Base-by-base conservation (phyloP, 371 early-diverging fungal genomes). In the Cokeromyces recurvatus region DNA sequence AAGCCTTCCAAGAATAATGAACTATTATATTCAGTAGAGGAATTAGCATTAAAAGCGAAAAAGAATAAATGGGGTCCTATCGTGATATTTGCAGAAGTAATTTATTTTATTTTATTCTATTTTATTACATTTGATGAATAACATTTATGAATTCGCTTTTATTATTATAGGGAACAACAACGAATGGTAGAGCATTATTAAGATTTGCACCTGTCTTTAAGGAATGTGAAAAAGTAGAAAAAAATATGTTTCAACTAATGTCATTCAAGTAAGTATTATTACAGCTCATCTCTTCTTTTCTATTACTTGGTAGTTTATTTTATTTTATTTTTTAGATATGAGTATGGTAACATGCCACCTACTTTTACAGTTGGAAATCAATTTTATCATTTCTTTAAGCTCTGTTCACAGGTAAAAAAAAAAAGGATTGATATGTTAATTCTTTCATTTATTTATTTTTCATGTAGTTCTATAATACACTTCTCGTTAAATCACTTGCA, bases 151-250 rank as follows among this genome's bases (percentile, higher is more conserved):
- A n/a, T n/a, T n/a, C n/a, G n/a, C n/a, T n/a, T 43, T 7, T 25
- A 17, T 14, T 35, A 22, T 48, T 29, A 14, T 42, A 83, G 79
- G 91, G 85, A 17, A 90, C 95, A 0, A 93, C 95, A 1, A 84
- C 89, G 32, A 94, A 94, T 66, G 90, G 90, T 27, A 77, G 90
- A 7, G 94, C 91, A 0, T 62, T 94, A 34, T 69, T 93, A 12
- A 82, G 85, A 51, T 81, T 91, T 46, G 56, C 79, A 14, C 84
- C 87, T 7, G 59, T 89, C 5, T 89, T 91, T 56, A 68, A 78
- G 37, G 63, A 68, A 4, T 65, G 65, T 64, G 9, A 63, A 77
- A 17, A 66, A 74, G 22, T 79, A 84, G 44, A 70, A 76, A 5
- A 69, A 77, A 23, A 56, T 70, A 6, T 31, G 53, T 4, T 64